These are phyloP conservation scores for Vitis rupestris DNA, from an alignment of 164 flowering plant species.

Conservation along the genomic window DNA sequence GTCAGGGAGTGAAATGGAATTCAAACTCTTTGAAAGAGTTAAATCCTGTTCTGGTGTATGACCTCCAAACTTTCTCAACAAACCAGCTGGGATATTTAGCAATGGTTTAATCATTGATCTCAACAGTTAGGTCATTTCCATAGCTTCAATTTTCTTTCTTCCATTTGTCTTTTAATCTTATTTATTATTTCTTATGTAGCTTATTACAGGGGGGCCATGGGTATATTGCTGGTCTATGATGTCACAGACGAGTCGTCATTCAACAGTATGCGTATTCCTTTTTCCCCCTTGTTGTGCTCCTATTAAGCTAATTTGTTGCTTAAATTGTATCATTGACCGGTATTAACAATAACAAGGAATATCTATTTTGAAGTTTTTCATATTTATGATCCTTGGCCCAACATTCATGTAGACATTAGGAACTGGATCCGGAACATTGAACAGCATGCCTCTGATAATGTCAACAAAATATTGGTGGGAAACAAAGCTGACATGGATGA, in stretches of 20 bases:
- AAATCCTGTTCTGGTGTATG: no score
- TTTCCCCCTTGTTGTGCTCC: background rate
- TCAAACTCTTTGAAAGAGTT: no score
- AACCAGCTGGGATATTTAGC: no score
- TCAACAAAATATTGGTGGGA: conserved; percentile 69
- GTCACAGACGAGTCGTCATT: conserved; percentile 61
- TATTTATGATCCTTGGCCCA: conserved; percentile 17
- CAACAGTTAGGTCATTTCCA: background rate
- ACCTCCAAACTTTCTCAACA: no score
- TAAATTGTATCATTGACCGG: background rate
- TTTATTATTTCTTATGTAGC: conserved; percentile 18
- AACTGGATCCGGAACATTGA: conserved; percentile 80
- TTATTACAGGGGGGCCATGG: conserved; percentile 71
- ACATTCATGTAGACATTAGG: conserved; percentile 48
- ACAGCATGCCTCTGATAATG: conserved; percentile 69
- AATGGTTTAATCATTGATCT: background rate
- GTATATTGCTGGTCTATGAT: conserved; percentile 59
- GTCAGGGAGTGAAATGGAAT: no score
- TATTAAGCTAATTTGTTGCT: background rate
- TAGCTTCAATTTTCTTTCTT: background rate
- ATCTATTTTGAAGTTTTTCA: background rate
- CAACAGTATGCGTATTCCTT: conserved; percentile 37
- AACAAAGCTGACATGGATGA: conserved; percentile 80
- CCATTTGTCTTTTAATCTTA: background rate
- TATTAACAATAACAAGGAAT: background rate